A percentile compares a stretch with the other conserved stretches of the same genome.
phyloP scores from a whole-genome alignment of 1,284 basidiomycete species.

The Pseudozyma tsukubaensis region DNA sequence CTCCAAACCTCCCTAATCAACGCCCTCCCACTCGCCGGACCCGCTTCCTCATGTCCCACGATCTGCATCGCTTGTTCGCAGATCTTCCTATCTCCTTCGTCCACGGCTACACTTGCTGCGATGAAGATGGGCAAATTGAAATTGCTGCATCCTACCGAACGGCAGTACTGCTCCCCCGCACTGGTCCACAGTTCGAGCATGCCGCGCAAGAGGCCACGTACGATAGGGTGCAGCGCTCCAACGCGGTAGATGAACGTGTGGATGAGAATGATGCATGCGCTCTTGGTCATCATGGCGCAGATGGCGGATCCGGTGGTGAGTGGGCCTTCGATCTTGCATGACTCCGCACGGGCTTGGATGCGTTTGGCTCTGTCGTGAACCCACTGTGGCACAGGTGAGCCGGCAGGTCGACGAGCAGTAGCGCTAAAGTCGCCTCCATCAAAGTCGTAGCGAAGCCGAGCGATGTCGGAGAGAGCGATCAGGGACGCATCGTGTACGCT shows the following conservation, averaged over 20 bases:
- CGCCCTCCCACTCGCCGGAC: conserved; percentile 24
- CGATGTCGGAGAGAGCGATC: conserved; percentile 42
- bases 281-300: conserved; percentile 37
- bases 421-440: conserved; percentile 34
- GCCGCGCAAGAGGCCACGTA: conserved; percentile 9
- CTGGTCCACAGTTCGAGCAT: conserved; percentile 38
- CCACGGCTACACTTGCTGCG: conserved; percentile 28
- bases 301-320: conserved; percentile 27
- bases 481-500: conserved; percentile 24
- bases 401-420: conserved; percentile 14
- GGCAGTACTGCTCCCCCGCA: conserved; percentile 35
- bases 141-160: conserved; percentile 37
- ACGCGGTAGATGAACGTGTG: conserved; percentile 42
- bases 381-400: conserved; percentile 30
- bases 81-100: conserved; percentile 23
- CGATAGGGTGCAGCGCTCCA: conserved; percentile 31
- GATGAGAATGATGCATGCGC: conserved; percentile 30
- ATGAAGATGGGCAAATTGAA: conserved; percentile 42
- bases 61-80: conserved; percentile 44
- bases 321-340: conserved; percentile 17
- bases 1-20: conserved; percentile 39
- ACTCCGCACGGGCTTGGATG: conserved; percentile 22
- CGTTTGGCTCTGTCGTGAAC: conserved; percentile 29
- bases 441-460: conserved; percentile 33
- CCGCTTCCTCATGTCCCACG: conserved; percentile 40